Evolutionary conservation across 495 filamentous ascomycete genomes (phyloP).

Genomic region (Aspergillus leporis): DNA sequence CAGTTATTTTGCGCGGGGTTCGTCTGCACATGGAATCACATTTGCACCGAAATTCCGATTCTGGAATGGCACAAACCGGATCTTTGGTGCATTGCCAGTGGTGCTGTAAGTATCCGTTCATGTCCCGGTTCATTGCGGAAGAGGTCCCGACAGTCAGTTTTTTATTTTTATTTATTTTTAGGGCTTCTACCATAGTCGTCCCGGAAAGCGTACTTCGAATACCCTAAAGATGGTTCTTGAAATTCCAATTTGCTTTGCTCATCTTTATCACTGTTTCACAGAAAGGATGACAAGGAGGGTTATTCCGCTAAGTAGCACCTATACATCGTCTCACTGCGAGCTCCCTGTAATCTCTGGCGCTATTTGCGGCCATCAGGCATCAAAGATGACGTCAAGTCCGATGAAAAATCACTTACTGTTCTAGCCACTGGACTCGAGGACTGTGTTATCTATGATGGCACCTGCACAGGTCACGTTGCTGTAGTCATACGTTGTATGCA

Average conservation of each 20-base stretch:
- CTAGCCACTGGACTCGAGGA: not conserved
- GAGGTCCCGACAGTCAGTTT: not conserved
- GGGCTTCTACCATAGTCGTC: not conserved
- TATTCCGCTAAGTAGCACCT: not conserved
- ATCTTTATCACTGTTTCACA: too few relatives aligned
- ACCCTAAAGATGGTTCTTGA: not conserved
- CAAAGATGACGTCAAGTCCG: not conserved
- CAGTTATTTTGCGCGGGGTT: not conserved
- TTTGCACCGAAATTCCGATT: not conserved
- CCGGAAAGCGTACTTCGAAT: not conserved
- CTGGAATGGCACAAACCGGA: not conserved
- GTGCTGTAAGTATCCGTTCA: not conserved
- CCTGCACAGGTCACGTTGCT: not conserved
- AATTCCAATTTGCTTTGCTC: not conserved
- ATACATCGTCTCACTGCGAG: not conserved
- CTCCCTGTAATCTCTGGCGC: not conserved
- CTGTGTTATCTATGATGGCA: not conserved
- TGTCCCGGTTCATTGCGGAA: too few relatives aligned
- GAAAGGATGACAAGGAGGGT: too few relatives aligned
- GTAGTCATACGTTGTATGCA: not conserved
- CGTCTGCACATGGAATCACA: not conserved
- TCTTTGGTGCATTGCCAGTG: not conserved
- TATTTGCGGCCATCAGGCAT: not conserved
- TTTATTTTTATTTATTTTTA: too few relatives aligned
- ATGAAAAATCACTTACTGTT: not conserved